Base-by-base conservation (phyloP, 2,329 filamentous ascomycete species). In the Aspergillus vadensis region DNA sequence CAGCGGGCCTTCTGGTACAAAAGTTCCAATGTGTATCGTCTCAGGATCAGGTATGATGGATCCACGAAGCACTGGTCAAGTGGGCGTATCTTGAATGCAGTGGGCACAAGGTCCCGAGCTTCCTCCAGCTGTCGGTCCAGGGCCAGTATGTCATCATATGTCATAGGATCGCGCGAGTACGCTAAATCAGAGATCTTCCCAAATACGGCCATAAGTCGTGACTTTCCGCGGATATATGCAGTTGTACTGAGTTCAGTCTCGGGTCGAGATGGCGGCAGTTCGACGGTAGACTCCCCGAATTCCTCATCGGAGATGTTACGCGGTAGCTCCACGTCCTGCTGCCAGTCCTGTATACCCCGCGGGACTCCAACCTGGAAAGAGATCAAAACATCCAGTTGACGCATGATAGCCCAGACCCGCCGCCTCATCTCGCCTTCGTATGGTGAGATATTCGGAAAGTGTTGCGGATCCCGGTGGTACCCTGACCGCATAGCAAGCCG, bases 291-390 rank as follows among this genome's bases (percentile, higher is more conserved):
- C 65, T 85, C 79, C 61, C 80, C 76, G 62, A 89, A 86, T 66
- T 90, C 86, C 1, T 82, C 79, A 70, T 90, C 87, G 23, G 81
- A 72, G 15, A 89, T 69, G 69, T 90, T 89, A 10, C 80, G 77
- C 5, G 87, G 86, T n/a, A 82, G 69, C 8, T 75, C 70, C 0
- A 85, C 86, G 67, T 90, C 88, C 47, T 81, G 84, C 55, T 88
- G 84, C 63, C 87, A 83, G 25, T 81, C 79, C 58, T 84, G 79
- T 47, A 88, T 80, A 77, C 87, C 85, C 62, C 82, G 82, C 6
- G 88, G 88, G 14, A 90, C 74, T 1, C 88, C 88, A 61, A 89
- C 80, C 66, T 89, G 86, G 67, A 88, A 88, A 1, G 85, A 82
- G 1, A 85, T 80, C 15, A 90, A 74, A 2, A 84, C 74, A 66